Percentiles rank a stretch among this genome's conserved stretches.
phyloP scores from a whole-genome alignment of 768 basidiomycete genomes.

The Lenzites betulinus region DNA sequence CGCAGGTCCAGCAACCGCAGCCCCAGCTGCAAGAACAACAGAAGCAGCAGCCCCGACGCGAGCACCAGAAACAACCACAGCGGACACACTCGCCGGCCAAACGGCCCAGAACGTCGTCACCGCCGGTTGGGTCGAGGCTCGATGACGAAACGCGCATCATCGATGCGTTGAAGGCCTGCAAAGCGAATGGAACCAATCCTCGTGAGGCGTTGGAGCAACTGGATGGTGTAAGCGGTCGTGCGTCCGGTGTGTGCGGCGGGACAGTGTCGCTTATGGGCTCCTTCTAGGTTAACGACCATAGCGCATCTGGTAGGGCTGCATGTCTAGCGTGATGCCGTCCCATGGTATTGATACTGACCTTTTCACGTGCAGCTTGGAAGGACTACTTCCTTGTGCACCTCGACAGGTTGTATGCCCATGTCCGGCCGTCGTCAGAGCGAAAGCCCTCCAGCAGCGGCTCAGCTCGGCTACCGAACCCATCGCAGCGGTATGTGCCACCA shows the following conservation, averaged over 20 bases:
- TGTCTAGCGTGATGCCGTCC: too few relatives aligned
- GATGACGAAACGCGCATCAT: background rate
- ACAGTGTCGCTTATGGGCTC: too few relatives aligned
- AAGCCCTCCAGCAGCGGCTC: too few relatives aligned
- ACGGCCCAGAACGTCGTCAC: background rate
- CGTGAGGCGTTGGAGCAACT: slow-evolving; percentile 1
- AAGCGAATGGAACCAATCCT: background rate
- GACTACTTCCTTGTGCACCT: slow-evolving; percentile 5
- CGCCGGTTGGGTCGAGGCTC: background rate
- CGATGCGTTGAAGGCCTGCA: background rate
- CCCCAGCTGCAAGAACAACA: background rate
- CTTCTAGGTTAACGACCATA: background rate
- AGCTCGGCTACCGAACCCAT: background rate
- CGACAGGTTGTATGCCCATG: background rate
- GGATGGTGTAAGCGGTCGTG: background rate
- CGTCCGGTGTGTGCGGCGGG: background rate
- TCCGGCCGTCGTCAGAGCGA: background rate
- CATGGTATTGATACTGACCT: too few relatives aligned
- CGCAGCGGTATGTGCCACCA: background rate
- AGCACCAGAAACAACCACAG: background rate
- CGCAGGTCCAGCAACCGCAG: background rate
- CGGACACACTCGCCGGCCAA: background rate
- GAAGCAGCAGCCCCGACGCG: background rate
- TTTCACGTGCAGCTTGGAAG: background rate
- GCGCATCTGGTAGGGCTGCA: background rate